Evolutionary conservation across 1,139 yeast genomes (phyloP), one percentile per base, ranked within the genome.

Genomic region (Pneumocystis canis): DNA sequence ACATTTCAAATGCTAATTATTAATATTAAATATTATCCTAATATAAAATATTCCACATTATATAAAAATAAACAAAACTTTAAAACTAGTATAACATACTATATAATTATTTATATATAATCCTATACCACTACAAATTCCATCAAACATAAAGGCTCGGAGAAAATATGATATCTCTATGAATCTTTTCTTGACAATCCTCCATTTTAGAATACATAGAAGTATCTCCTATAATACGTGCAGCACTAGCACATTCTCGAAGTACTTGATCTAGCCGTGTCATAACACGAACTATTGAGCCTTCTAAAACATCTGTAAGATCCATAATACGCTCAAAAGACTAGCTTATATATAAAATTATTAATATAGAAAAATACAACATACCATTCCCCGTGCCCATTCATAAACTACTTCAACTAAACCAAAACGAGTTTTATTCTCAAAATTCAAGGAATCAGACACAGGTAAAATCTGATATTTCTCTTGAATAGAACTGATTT

Each of bases 211-310:
- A 79, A 73, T 89, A 95, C 68, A 94, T 79, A 16, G 83, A 81
- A 3, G 95, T 84, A 73, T 92, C 97, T 63, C 99, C 99, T 69
- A 94, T 89, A 69, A 92, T 89, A 68, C 92, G 79, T 0, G 97
- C 92, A 3, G 97, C 97, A 64, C 88, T 86, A 77, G 87, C 88
- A 54, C 92, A 97, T 72, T 92, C 95, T 65, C 97, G 83, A 73
- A 97, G 90, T 41, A 92, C 84, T 75, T 92, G 98, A 74, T 92
- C 98, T 64, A 92, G 76, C 70, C 97, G 81, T 1, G 96, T 89
- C 62, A 92, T 92, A 6, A 92, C 97, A 70, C 98, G 80, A n/a
- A 92, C 98, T 73, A 92, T 94, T 0, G 97, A 88, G 53, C 99
- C 99, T 74, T 92, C 99, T 40, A 94, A 92, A 70, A 90, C 97